Evolutionary conservation across 176 grass and related monocot genomes (phyloP).

Genomic region (Echinochloa phyllopogon): DNA sequence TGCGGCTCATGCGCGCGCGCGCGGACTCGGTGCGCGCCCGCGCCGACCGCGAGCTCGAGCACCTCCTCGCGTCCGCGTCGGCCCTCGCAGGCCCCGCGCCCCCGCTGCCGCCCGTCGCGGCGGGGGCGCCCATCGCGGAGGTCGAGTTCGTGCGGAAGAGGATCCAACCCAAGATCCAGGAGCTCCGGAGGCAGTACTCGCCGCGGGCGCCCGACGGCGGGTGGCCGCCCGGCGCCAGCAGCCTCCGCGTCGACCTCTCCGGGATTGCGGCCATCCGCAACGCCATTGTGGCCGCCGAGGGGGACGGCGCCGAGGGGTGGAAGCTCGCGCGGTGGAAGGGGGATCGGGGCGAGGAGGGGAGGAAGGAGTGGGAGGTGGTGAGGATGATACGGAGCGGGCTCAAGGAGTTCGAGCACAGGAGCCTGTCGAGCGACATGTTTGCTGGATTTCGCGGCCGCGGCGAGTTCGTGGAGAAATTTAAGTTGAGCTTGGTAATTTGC

Average conservation of each 20-base stretch:
- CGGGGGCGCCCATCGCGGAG: conserved; percentile 62
- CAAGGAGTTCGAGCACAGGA: conserved; percentile 77
- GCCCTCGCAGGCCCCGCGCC: conserved; percentile 36
- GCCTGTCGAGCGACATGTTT: conserved; percentile 60
- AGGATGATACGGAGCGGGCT: conserved; percentile 66
- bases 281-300: conserved; percentile 56
- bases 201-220: conserved; percentile 51
- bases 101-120: conserved; percentile 32
- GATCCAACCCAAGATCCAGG: conserved; percentile 80
- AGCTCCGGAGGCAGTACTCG: conserved; percentile 70
- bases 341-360: conserved; percentile 19
- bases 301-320: conserved; percentile 23
- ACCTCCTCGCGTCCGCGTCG: conserved; percentile 53
- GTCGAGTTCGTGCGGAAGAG: conserved; percentile 65
- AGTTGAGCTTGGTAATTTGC: conserved; percentile 63
- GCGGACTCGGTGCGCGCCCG: conserved; percentile 49
- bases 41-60: conserved; percentile 76
- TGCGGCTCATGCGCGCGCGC: conserved; percentile 60
- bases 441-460: conserved; percentile 54
- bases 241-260: conserved; percentile 74
- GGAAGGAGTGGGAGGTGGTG: conserved; percentile 70
- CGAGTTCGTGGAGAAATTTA: conserved; percentile 79
- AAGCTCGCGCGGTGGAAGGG: conserved; percentile 28
- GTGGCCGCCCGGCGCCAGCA: conserved; percentile 51
- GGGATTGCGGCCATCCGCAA: conserved; percentile 52